Conservation (phyloP, 2,329 filamentous ascomycete species). For the Nemania diffusa region DNA sequence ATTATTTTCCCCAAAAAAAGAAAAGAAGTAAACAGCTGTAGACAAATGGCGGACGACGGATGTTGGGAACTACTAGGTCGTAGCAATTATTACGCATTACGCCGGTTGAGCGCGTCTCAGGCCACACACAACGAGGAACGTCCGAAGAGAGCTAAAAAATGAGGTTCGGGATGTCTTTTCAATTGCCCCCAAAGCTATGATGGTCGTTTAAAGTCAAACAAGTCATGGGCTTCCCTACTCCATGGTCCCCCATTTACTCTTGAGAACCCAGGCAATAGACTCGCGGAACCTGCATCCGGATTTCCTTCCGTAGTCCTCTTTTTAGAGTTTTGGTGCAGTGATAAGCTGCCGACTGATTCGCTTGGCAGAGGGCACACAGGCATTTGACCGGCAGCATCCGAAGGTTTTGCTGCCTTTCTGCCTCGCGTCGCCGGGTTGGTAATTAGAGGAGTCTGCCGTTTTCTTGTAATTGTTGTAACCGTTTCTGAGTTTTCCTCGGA, state of each 20-base stretch:
- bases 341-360: constrained; percentile 29
- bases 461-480: constrained; percentile 12
- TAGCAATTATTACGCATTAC: neutral
- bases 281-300: constrained; percentile 25
- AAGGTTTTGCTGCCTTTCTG: constrained; percentile 62
- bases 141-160: neutral
- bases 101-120: neutral
- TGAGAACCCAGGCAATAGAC: constrained; percentile 56
- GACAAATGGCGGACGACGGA: no score
- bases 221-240: constrained; percentile 74
- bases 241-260: constrained; percentile 70
- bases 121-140: neutral
- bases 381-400: constrained; percentile 61
- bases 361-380: constrained; percentile 52
- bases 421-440: constrained; percentile 57
- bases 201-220: constrained; percentile 71
- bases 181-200: constrained; percentile 27
- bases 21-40: neutral
- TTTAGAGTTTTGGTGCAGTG: constrained; percentile 22
- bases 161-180: neutral
- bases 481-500: constrained; percentile 9
- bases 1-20: neutral
- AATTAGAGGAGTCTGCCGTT: constrained; percentile 16
- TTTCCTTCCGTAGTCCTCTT: constrained; percentile 22
- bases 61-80: neutral